Percentiles rank a stretch among this genome's conserved stretches.
Conservation (phyloP, 225 moss, liverwort and hornwort genomes). For the Bryum argenteum region DNA sequence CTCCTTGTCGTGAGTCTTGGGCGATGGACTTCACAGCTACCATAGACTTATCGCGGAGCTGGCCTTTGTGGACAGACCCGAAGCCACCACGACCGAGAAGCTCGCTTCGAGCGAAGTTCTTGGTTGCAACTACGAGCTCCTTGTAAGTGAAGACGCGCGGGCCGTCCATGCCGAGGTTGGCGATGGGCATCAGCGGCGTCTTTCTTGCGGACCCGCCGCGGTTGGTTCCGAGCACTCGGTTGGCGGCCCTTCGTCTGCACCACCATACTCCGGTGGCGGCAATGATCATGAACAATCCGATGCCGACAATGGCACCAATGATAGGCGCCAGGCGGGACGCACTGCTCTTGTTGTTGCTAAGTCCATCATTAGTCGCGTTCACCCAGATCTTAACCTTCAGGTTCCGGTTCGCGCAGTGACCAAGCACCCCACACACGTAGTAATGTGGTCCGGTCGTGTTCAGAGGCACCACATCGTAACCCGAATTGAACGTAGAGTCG, state of each 20-base stretch:
- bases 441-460: conserved; percentile 41
- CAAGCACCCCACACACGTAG: conserved; percentile 41
- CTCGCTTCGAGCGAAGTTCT: conserved; percentile 44
- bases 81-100: conserved; percentile 59
- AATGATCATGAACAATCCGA: conserved; percentile 24
- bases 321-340: conserved; percentile 13
- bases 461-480: conserved; percentile 37
- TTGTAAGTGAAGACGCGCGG: conserved; percentile 56
- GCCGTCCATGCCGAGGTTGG: conserved; percentile 48
- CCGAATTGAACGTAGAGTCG: conserved; percentile 27
- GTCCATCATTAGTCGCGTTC: conserved; percentile 11
- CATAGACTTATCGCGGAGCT: conserved; percentile 43
- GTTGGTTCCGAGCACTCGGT: not conserved
- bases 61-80: conserved; percentile 55
- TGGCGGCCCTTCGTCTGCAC: conserved; percentile 28
- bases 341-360: not conserved
- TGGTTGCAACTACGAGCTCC: conserved; percentile 54
- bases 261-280: conserved; percentile 12
- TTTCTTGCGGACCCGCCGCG: conserved; percentile 27
- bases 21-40: conserved; percentile 62
- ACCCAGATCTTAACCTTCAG: conserved; percentile 46
- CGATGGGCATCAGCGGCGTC: conserved; percentile 35
- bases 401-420: conserved; percentile 38
- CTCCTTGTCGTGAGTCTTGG: conserved; percentile 50
- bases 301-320: conserved; percentile 5